phyloP scores from a whole-genome alignment of 2,329 filamentous ascomycete species.

The Neocatenulostroma microsporum region DNA sequence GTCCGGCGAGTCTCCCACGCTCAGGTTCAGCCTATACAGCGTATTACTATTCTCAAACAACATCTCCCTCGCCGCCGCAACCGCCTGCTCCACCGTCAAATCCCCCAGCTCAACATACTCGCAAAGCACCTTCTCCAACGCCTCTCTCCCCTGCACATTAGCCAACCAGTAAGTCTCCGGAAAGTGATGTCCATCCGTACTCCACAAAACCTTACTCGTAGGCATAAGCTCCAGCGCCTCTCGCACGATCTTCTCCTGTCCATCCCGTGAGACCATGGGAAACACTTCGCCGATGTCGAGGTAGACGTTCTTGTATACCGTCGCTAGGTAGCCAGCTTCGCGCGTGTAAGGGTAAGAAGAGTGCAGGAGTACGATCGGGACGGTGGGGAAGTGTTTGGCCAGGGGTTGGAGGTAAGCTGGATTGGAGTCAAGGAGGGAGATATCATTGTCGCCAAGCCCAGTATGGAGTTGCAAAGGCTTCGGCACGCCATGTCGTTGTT shows the following conservation, averaged over 20 bases:
- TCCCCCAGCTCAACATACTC: conserved; percentile 60
- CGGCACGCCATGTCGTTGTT: conserved; percentile 36
- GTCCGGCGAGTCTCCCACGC: too few species aligned
- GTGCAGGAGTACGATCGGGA: conserved; percentile 72
- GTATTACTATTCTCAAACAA: conserved; percentile 70
- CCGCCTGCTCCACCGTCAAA: conserved; percentile 54
- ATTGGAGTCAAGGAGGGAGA: conserved; percentile 60
- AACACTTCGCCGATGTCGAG: conserved; percentile 79
- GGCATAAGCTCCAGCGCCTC: conserved; percentile 70
- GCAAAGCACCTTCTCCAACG: conserved; percentile 58
- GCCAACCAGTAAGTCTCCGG: conserved; percentile 71
- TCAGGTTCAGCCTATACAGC: conserved; percentile 55
- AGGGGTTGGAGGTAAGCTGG: conserved; percentile 68
- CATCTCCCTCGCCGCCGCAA: conserved; percentile 57
- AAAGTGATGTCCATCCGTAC: conserved; percentile 71
- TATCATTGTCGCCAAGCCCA: conserved; percentile 72
- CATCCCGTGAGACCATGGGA: conserved; percentile 66
- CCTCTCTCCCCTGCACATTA: conserved; percentile 63
- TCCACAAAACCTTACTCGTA: conserved; percentile 68
- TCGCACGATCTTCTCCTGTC: conserved; percentile 62
- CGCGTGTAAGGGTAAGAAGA: conserved; percentile 73
- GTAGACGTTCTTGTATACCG: conserved; percentile 70
- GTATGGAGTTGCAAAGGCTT: conserved; percentile 83
- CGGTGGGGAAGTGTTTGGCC: conserved; percentile 58
- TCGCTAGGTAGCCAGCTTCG: conserved; percentile 70